Percentiles rank a stretch among this genome's conserved stretches.
Conservation (phyloP, 169 alveolate species). For the Eimeria nieschulzi region DNA sequence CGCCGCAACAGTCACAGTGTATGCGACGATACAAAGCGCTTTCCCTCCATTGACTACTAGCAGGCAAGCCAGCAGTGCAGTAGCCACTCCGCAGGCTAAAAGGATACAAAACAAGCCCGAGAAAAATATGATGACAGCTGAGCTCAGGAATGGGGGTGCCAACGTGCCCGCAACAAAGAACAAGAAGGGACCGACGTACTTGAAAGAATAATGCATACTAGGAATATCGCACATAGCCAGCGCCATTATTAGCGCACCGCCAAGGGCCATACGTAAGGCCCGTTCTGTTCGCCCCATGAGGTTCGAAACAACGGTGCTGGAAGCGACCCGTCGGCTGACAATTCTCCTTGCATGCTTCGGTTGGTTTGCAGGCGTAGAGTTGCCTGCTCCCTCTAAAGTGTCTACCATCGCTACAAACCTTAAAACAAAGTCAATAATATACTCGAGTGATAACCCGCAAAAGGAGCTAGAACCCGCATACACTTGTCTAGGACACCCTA, state of each 20-base stretch:
- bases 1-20: conserved; percentile 29
- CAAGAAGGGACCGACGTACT: conserved; percentile 63
- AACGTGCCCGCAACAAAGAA: conserved; percentile 62
- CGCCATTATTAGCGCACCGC: conserved; percentile 63
- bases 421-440: too few relatives aligned
- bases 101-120: conserved; percentile 64
- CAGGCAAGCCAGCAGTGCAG: conserved; percentile 28
- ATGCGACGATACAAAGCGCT: conserved; percentile 14
- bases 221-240: conserved; percentile 69
- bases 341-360: neutral
- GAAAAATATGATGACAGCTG: conserved; percentile 32
- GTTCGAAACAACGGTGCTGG: neutral
- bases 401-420: too few relatives aligned
- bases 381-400: too few relatives aligned
- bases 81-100: conserved; percentile 53
- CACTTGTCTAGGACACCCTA: too few relatives aligned
- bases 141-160: conserved; percentile 68
- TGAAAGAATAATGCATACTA: conserved; percentile 55
- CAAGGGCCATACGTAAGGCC: conserved; percentile 66
- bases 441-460: too few relatives aligned
- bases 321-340: neutral
- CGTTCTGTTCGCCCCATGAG: conserved; percentile 60
- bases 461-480: too few relatives aligned
- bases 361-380: too few relatives aligned
- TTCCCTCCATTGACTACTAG: conserved; percentile 40